A percentile compares a stretch with the other conserved stretches of the same genome.
Evolutionary conservation across 495 filamentous ascomycete species (phyloP).

Genomic region (Talaromyces liani): DNA sequence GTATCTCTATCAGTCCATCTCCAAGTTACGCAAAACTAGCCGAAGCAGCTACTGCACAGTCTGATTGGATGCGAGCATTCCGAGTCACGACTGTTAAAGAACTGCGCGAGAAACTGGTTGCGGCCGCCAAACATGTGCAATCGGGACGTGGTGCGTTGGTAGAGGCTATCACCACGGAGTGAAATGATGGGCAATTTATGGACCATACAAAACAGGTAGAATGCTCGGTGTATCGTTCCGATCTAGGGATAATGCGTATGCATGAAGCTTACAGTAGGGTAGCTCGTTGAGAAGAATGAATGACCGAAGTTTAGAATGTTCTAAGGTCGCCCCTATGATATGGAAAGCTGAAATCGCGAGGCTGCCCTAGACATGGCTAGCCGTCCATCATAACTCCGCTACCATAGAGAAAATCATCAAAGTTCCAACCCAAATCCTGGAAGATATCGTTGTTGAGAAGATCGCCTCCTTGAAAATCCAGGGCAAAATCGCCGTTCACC

Average conservation of each 20-base stretch:
- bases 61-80: neutral
- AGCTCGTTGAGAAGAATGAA: no score
- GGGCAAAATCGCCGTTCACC: neutral
- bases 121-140: neutral
- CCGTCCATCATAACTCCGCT: neutral
- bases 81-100: neutral
- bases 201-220: no score
- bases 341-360: neutral
- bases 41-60: neutral
- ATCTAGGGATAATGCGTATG: no score
- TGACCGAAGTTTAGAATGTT: no score
- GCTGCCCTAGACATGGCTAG: neutral
- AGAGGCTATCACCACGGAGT: neutral
- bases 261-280: no score
- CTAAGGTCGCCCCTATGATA: no score
- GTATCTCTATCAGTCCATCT: no score
- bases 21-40: no score
- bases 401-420: conserved; percentile 7
- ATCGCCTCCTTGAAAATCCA: neutral
- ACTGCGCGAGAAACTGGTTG: neutral
- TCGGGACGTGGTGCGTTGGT: neutral
- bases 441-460: neutral
- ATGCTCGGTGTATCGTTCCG: no score
- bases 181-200: neutral
- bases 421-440: conserved; percentile 1